Base-by-base conservation (phyloP, 2,329 filamentous ascomycete genomes). In the Fonsecaea monophora region DNA sequence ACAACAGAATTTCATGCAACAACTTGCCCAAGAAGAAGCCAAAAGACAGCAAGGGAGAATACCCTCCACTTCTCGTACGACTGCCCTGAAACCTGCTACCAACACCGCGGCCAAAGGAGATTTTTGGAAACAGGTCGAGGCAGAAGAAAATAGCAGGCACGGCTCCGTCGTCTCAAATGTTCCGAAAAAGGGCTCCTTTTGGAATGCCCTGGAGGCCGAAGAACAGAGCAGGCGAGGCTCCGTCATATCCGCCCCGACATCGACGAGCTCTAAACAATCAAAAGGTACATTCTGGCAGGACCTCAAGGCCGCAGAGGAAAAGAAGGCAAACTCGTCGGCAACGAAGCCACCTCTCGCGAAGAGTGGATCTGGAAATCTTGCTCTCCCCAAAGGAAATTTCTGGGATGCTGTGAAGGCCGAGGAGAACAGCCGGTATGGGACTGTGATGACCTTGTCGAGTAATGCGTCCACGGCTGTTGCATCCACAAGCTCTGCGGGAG, bases 251-350 rank as follows among this genome's bases (percentile, higher is more conserved):
- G 15, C 13, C 12, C 55, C 30, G 6, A 38, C 64, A 18, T 53
- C 63, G 30, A 53, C 34, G 8, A 42, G 40, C 21, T 18, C 38
- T 9, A 66, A 60, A 38, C 59, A 65, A 42, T 65, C 67, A 34
- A 64, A 67, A 18, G 71, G 71, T 12, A 72, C 69, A 32, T 72
- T 72, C 53, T 72, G 69, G 69, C 45, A 70, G 32, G 69, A 72
- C n/a, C 62, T 72, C 5, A 60, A 70, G 40, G 59, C 68, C 25
- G 70, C 64, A 13, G 70, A 72, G 60, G 38, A 64, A 18, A 70
- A 68, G 59, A 50, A 50, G 45, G 45, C 45, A 50, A 50, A 71
- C 55, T 37, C 65, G 7, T 34, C 38, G 32, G 45, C 62, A 8
- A 64, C 64, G 18, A 50, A 61, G 59, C 32, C n/a, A 10, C 53